phyloP scores from a whole-genome alignment of 805 yeast species.

The Lachancea thermotolerans region DNA sequence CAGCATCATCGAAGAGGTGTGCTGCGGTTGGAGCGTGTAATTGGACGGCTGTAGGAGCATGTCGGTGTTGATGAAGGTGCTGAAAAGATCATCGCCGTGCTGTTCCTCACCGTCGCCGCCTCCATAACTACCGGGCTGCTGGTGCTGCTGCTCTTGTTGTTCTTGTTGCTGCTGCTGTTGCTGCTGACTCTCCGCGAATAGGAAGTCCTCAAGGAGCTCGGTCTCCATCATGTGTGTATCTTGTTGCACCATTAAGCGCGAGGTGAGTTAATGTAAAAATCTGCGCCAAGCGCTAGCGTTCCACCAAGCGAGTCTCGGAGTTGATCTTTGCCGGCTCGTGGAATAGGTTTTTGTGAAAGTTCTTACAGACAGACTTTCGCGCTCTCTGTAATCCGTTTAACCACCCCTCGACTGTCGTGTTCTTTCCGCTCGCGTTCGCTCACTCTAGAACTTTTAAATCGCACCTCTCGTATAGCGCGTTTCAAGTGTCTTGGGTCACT shows the following conservation, averaged over 20 bases:
- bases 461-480: too few relatives aligned
- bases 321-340: background rate
- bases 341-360: too few relatives aligned
- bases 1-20: conserved; percentile 3
- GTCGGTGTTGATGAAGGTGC: conserved; percentile 22
- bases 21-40: conserved; percentile 6
- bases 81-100: conserved; percentile 19
- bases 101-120: conserved; percentile 13
- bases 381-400: too few relatives aligned
- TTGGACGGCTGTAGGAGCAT: conserved; percentile 11
- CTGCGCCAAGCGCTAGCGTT: background rate
- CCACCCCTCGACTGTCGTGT: too few relatives aligned
- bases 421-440: too few relatives aligned
- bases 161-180: conserved; percentile 4
- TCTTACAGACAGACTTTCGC: too few relatives aligned
- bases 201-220: conserved; percentile 26
- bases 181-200: conserved; percentile 14
- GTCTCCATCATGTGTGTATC: conserved; percentile 16
- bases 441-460: too few relatives aligned
- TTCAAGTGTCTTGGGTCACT: background rate
- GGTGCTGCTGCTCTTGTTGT: background rate
- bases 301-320: background rate
- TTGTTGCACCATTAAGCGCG: conserved; percentile 1
- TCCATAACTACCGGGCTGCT: background rate
- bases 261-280: background rate